A percentile compares a stretch with the other conserved stretches of the same genome.
phyloP scores from a whole-genome alignment of 2,329 filamentous ascomycete species.

The Microsporum canis region DNA sequence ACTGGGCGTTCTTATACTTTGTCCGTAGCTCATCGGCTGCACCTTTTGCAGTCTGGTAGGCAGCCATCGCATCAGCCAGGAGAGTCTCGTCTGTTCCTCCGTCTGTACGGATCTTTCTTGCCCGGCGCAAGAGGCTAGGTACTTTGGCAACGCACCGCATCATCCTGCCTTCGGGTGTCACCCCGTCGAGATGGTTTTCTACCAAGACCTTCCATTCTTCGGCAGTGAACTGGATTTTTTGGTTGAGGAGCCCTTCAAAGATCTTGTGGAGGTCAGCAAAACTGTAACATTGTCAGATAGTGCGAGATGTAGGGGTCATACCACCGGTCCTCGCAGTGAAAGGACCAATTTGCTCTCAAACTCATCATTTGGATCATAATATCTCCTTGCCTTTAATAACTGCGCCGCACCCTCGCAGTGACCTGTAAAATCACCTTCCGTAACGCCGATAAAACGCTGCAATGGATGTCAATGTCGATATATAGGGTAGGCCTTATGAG shows the following conservation, averaged over 20 bases:
- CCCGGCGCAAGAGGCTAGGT: slow-evolving; percentile 23
- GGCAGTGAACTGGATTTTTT: slow-evolving; percentile 22
- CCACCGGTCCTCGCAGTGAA: slow-evolving; percentile 28
- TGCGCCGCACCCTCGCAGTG: slow-evolving; percentile 28
- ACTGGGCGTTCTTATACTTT: background rate
- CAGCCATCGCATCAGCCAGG: slow-evolving; percentile 16
- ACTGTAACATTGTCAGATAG: background rate
- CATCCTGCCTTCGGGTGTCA: slow-evolving; percentile 22
- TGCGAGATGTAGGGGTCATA: slow-evolving; percentile 13
- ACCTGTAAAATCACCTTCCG: slow-evolving; percentile 16
- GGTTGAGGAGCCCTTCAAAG: slow-evolving; percentile 28
- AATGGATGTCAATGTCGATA: background rate
- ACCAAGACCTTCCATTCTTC: slow-evolving; percentile 28
- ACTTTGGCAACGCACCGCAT: slow-evolving; percentile 23
- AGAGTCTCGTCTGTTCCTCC: slow-evolving; percentile 10
- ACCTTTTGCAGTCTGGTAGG: slow-evolving; percentile 18
- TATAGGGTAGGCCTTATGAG: background rate
- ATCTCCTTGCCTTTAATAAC: slow-evolving; percentile 26
- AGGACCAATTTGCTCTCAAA: slow-evolving; percentile 28
- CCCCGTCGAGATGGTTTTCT: slow-evolving; percentile 21
- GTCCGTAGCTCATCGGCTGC: slow-evolving; percentile 14
- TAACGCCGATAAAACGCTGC: slow-evolving; percentile 16
- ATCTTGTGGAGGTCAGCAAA: slow-evolving; percentile 17
- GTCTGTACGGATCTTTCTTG: slow-evolving; percentile 10
- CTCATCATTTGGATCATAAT: slow-evolving; percentile 21